phyloP scores from a whole-genome alignment of 1,284 basidiomycete genomes.

The Boletellus deceptivus region DNA sequence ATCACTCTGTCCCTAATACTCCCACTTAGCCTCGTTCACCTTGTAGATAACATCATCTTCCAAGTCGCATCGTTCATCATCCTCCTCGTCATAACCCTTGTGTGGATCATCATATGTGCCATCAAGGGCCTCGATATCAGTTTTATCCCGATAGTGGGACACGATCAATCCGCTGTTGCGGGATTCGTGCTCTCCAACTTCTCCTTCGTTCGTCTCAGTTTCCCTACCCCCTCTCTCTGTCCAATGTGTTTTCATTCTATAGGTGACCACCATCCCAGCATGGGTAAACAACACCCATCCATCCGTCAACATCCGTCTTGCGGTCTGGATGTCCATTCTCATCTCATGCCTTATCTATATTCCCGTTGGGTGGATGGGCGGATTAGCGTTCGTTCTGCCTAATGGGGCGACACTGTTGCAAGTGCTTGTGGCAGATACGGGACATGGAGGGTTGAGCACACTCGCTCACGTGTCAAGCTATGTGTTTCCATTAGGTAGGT shows the following conservation, averaged over 20 bases:
- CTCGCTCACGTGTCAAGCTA: conserved; percentile 21
- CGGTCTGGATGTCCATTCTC: conserved; percentile 23
- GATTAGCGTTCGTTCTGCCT: conserved; percentile 11
- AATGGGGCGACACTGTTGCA: conserved; percentile 18
- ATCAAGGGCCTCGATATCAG: conserved; percentile 12
- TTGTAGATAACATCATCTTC: conserved; percentile 27
- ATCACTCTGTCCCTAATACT: conserved; percentile 21
- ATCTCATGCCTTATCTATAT: conserved; percentile 26
- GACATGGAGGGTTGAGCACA: conserved; percentile 1
- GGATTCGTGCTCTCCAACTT: conserved; percentile 28
- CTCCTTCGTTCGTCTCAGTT: conserved; percentile 17
- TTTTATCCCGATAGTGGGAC: conserved; percentile 12
- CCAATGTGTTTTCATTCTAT: neutral
- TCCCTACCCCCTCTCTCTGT: neutral
- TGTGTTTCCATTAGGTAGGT: conserved; percentile 23
- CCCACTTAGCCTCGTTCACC: conserved; percentile 24
- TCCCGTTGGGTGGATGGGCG: conserved; percentile 26
- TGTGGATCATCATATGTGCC: conserved; percentile 20
- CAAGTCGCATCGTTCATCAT: conserved; percentile 23
- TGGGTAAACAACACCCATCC: conserved; percentile 30
- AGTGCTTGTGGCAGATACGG: conserved; percentile 6
- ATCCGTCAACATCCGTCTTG: conserved; percentile 19
- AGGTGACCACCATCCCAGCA: conserved; percentile 25
- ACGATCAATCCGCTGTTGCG: conserved; percentile 17
- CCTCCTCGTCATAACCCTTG: conserved; percentile 19